Conservation (phyloP, 169 alveolate species). For the Neospora caninum region DNA sequence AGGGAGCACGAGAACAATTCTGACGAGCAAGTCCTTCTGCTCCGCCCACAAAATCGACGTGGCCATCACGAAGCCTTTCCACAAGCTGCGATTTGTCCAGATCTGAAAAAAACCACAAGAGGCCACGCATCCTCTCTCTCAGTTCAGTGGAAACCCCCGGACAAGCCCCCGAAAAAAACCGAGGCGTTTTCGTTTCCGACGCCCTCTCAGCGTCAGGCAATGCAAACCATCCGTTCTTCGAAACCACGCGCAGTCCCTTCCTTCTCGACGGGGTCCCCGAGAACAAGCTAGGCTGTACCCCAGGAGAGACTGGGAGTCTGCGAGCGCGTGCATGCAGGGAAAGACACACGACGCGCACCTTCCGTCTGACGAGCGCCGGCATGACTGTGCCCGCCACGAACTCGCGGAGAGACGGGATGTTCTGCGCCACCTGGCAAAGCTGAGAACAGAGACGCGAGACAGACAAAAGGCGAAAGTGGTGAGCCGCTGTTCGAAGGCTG, state of each 20-base stretch:
- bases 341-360: neutral
- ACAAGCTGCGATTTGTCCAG: conserved; percentile 12
- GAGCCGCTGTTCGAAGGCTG: neutral
- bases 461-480: neutral
- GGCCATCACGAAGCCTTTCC: conserved; percentile 43
- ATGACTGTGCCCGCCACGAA: conserved; percentile 21
- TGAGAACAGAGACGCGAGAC: neutral
- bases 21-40: conserved; percentile 18
- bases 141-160: too few species aligned
- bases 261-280: too few species aligned
- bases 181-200: too few species aligned
- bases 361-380: conserved; percentile 1
- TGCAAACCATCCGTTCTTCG: too few species aligned
- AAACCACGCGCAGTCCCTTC: too few species aligned
- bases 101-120: too few species aligned
- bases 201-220: too few species aligned
- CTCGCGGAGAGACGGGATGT: conserved; percentile 22
- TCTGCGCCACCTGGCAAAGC: conserved; percentile 38
- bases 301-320: neutral
- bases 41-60: conserved; percentile 33
- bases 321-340: neutral
- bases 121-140: too few species aligned
- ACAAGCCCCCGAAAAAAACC: too few species aligned
- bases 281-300: too few species aligned
- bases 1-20: neutral